Percentiles rank a stretch among this genome's conserved stretches.
phyloP scores from a whole-genome alignment of 2,329 filamentous ascomycete species.

The Paecilomyces niveus region DNA sequence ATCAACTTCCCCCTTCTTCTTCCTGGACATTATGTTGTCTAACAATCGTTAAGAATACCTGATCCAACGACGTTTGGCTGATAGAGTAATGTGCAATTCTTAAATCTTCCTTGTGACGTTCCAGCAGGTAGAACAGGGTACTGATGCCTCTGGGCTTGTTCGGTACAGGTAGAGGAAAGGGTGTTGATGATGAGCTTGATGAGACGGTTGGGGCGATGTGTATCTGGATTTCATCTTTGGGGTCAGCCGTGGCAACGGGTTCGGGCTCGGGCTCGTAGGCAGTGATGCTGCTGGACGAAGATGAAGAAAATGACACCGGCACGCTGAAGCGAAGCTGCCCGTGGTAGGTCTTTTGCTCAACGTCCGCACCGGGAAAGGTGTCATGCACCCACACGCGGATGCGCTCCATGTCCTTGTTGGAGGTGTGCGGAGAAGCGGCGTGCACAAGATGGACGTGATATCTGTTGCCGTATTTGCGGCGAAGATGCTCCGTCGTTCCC shows the following conservation, averaged over 20 bases:
- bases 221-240: background rate
- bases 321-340: slow-evolving; percentile 78
- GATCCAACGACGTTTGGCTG: slow-evolving; percentile 77
- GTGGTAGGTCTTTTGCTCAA: slow-evolving; percentile 71
- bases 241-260: slow-evolving; percentile 8
- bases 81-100: slow-evolving; percentile 83
- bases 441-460: slow-evolving; percentile 79
- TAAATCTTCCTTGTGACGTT: slow-evolving; percentile 60
- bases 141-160: slow-evolving; percentile 30
- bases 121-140: slow-evolving; percentile 63
- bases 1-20: slow-evolving; percentile 41
- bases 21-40: slow-evolving; percentile 71
- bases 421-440: slow-evolving; percentile 65
- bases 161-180: background rate
- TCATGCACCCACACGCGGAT: slow-evolving; percentile 60
- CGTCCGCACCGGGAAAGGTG: slow-evolving; percentile 56
- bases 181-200: background rate
- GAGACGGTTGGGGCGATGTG: background rate
- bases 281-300: slow-evolving; percentile 42
- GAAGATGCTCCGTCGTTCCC: slow-evolving; percentile 65
- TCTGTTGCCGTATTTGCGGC: slow-evolving; percentile 67
- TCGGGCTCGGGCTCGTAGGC: background rate
- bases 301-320: background rate
- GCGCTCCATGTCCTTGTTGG: slow-evolving; percentile 57
- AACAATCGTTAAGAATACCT: slow-evolving; percentile 84